Percentiles rank a stretch among this genome's conserved stretches.
These are phyloP conservation scores for Sphagnum tenellum DNA, from an alignment of 225 moss, liverwort and hornwort species.

Conservation along the genomic window DNA sequence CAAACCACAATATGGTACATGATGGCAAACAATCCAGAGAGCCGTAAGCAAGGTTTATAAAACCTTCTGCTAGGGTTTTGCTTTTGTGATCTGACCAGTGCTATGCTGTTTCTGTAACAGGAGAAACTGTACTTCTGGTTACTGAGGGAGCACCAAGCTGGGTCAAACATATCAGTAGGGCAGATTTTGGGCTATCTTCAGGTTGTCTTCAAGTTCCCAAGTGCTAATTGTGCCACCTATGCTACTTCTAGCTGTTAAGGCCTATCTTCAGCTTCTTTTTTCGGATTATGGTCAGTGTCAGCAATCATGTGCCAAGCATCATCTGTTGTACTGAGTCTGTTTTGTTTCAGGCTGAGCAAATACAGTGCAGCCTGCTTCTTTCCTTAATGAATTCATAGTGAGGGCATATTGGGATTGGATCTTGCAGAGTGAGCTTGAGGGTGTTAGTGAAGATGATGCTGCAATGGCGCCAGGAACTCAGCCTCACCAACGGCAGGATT, in stretches of 20 bases:
- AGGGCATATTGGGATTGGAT: slow-evolving; percentile 2
- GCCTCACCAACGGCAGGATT: slow-evolving; percentile 31
- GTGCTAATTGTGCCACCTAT: no score
- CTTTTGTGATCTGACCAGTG: no score
- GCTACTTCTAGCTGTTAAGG: no score
- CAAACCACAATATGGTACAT: no score
- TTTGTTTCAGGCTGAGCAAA: neutral
- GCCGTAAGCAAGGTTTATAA: no score
- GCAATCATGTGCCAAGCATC: neutral
- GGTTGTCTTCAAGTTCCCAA: slow-evolving; percentile 10
- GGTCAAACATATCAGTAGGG: slow-evolving; percentile 36
- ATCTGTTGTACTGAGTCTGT: no score
- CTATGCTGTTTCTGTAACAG: slow-evolving; percentile 16
- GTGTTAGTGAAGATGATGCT: slow-evolving; percentile 64
- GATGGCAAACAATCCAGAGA: no score
- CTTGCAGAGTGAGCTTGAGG: slow-evolving; percentile 75
- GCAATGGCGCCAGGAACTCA: slow-evolving; percentile 88
- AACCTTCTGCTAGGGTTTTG: no score
- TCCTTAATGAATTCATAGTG: no score
- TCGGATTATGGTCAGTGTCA: no score
- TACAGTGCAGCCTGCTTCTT: no score
- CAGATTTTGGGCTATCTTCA: slow-evolving; percentile 44
- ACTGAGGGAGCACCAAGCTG: slow-evolving; percentile 49
- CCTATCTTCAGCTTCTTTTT: no score
- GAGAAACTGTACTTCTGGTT: slow-evolving; percentile 54